Base-by-base conservation (phyloP, 371 early-diverging fungal species). In the Batrachochytrium dendrobatidis region DNA sequence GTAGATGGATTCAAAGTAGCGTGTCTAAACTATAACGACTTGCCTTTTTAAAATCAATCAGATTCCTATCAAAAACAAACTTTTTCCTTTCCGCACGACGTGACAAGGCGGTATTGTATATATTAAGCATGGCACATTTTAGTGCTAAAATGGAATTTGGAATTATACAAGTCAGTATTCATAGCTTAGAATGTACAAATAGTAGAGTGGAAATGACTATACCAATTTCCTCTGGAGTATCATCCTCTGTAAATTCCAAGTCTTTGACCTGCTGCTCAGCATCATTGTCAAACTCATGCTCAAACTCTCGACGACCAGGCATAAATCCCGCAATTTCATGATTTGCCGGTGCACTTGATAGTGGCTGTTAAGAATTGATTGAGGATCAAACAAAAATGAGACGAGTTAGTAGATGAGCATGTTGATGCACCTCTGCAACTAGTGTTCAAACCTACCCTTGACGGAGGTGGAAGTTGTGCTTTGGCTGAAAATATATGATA, bases 271-370 rank as follows among this genome's bases (percentile, higher is more conserved):
- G 66, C 29, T 83, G 81, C 76, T 99, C 99, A 1, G 95, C 93
- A 25, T 98, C 99, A 66, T 98, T 94, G 46, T 94, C 94, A 65
- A 86, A 83, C 71, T 99, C 99, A 5, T 83, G 81, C 60, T 99
- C 99, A 70, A 99, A 99, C 71, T 99, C 99, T 35, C 84, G 72
- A 45, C 99, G 90, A 25, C 90, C 88, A 2, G 99, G 97, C 98
- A 99, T 98, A 66, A 91, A 99, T 4, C 98, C 98, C 34, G 68
- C 68, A 58, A 96, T 87, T 65, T 99, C 98, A 64, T 97, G 98
- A 69, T 90, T 94, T 31, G 91, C 82, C 1, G 99, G 99, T 32
- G 82, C 85, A 74, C 88, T 89, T 26, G 86, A 83, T 48, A 89
- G 77, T 6, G 90, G 83, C 67, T 89, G 5, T 46, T 22, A 46